phyloP scores from a whole-genome alignment of 164 flowering plant genomes.

The Malania oleifera region DNA sequence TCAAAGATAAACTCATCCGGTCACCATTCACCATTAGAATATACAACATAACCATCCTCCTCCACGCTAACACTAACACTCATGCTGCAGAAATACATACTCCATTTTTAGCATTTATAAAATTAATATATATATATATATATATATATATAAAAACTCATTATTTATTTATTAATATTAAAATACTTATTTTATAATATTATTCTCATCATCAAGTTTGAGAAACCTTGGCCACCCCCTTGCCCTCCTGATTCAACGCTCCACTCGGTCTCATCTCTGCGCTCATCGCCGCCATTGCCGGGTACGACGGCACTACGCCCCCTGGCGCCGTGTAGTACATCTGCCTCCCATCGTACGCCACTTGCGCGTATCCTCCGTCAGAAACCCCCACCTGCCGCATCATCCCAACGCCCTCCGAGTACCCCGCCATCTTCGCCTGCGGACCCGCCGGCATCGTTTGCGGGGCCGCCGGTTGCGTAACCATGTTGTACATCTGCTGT shows the following conservation, averaged over 20 bases:
- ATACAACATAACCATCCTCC: no score
- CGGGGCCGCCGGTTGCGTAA: conserved; percentile 5
- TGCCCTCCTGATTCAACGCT: conserved; percentile 25
- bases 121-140: no score
- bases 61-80: no score
- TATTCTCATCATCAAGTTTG: no score
- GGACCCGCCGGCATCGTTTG: conserved; percentile 11
- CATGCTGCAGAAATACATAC: no score
- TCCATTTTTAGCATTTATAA: no score
- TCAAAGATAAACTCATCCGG: no score
- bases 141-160: no score
- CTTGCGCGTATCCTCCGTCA: conserved; percentile 35
- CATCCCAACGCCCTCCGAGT: conserved; percentile 14
- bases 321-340: conserved; percentile 50
- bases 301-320: conserved; percentile 32
- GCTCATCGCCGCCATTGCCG: conserved; percentile 22
- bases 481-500: conserved; percentile 37
- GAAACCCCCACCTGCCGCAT: conserved; percentile 11
- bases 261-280: conserved; percentile 26
- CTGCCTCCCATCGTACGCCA: conserved; percentile 76
- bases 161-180: no score
- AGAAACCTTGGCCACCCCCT: conserved; percentile 27
- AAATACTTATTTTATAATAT: no score
- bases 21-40: no score
- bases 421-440: background rate